Conservation (phyloP, 1,284 basidiomycete species). For the Inonotus hispidus region DNA sequence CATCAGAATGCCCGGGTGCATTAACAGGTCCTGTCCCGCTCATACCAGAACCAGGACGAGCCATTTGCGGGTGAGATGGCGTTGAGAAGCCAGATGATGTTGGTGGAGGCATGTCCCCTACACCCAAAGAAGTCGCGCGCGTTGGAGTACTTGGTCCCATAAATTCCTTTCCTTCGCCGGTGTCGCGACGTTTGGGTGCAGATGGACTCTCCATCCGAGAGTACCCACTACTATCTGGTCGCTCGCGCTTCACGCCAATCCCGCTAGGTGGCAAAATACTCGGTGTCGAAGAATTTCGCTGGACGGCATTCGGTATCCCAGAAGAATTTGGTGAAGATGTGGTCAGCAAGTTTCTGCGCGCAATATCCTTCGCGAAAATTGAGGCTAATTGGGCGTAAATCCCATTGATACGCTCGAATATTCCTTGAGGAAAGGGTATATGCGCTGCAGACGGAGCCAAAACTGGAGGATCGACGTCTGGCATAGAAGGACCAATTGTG, state of each 20-base stretch:
- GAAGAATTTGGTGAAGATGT: constrained; percentile 5
- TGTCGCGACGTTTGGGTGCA: constrained; percentile 62
- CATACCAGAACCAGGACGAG: constrained; percentile 9
- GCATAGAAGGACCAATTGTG: not conserved
- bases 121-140: constrained; percentile 25
- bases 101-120: constrained; percentile 27
- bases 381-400: constrained; percentile 55
- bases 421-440: constrained; percentile 37
- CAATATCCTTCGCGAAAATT: constrained; percentile 60
- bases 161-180: constrained; percentile 40
- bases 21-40: not conserved
- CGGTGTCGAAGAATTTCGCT: constrained; percentile 21
- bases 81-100: constrained; percentile 20
- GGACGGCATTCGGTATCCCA: not conserved
- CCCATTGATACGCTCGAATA: constrained; percentile 49
- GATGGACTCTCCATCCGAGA: constrained; percentile 20
- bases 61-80: constrained; percentile 18
- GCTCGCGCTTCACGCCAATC: constrained; percentile 50
- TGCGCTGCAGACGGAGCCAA: constrained; percentile 10
- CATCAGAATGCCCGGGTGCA: not conserved
- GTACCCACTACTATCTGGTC: constrained; percentile 43
- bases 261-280: constrained; percentile 21
- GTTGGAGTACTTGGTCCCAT: constrained; percentile 21
- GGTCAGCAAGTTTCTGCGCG: constrained; percentile 37
- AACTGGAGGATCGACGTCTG: constrained; percentile 19